These are phyloP conservation scores for Tuber calosporum DNA, from an alignment of 495 filamentous ascomycete genomes.

Conservation along the genomic window DNA sequence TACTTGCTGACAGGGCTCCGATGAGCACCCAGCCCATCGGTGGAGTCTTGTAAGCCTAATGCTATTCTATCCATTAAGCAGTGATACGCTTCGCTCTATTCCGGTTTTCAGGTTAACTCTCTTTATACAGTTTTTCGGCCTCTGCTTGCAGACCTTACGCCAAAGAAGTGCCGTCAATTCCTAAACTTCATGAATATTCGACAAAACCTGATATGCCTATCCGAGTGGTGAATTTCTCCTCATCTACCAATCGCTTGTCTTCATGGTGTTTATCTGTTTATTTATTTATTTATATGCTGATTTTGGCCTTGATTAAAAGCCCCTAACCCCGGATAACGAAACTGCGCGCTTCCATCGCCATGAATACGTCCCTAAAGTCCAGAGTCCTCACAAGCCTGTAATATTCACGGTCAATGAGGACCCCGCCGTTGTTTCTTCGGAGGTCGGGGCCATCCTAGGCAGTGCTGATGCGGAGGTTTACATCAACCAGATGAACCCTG, in stretches of 20 bases:
- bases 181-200: neutral
- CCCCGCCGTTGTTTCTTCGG: neutral
- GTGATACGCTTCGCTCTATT: neutral
- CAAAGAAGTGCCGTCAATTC: neutral
- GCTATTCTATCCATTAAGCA: neutral
- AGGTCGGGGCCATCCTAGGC: neutral
- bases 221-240: neutral
- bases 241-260: neutral
- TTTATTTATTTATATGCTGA: neutral
- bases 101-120: neutral
- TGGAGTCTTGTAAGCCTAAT: neutral
- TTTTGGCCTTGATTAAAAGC: neutral
- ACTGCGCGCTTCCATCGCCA: neutral
- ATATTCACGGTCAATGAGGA: neutral
- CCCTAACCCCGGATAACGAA: neutral
- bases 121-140: neutral
- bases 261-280: neutral
- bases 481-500: neutral
- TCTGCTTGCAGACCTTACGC: neutral
- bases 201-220: neutral
- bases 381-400: neutral
- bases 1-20: neutral
- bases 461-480: neutral
- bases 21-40: neutral
- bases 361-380: neutral